Base-by-base conservation (phyloP, 129 eudicot genomes). In the Sambucus nigra region DNA sequence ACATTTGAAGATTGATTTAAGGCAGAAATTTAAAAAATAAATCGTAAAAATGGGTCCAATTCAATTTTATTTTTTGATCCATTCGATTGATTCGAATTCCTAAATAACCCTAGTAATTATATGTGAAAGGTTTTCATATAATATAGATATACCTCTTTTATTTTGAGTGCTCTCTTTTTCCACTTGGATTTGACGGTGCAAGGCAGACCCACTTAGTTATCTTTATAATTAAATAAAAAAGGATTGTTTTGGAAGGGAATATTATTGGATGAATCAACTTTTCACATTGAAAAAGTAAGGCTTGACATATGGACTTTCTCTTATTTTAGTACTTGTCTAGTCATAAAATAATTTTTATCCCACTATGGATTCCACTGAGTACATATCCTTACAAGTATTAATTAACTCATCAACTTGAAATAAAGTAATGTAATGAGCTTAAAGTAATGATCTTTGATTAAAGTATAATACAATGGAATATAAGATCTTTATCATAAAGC, bases 281-380 rank as follows among this genome's bases (percentile, higher is more conserved):
- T 47, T 47, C 41, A 55, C 40, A 46, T 44, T 44, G 49, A 62
- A 62, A 5, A 39, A 40, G 44, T 54, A n/a, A 22, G 15, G 1
- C 44, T 8, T 31, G 60, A 21, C 23, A 28, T 12, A 54, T 8
- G 5, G 13, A 35, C 13, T 35, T 2, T 15, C 5, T 7, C 42
- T 35, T 35, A 1, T 35, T 2, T 35, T 2, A 3, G 13, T 35
- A 7, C 4, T 35, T 35, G 3, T 2, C 42, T 7, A 35, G 13
- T 15, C 42, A 7, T 35, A 1, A 7, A 35, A 35, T 35, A 35
- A 35, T 35, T 7, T 2, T 35, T 35, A n/a, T n/a, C n/a, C n/a
- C 13, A 35, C 12, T 35, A 35, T 12, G 13, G 42, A 35, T 35
- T 7, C n/a, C n/a, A n/a, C n/a, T n/a, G n/a, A n/a, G n/a, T n/a